Conservation (phyloP, 2,329 filamentous ascomycete species). For the Dryadomyces quercus-mongolicae region DNA sequence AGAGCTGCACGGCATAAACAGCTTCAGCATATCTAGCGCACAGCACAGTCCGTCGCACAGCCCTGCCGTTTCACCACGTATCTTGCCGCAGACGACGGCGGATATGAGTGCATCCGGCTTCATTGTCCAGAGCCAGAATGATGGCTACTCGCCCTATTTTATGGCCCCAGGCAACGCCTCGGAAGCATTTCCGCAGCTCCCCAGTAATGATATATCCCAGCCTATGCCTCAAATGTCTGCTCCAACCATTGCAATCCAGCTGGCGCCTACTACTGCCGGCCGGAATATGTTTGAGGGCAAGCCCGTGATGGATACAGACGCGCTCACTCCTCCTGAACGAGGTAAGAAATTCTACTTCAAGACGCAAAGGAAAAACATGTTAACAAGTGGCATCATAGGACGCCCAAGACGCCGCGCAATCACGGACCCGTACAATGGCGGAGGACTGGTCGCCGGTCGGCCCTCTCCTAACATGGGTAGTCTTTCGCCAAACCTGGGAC, state of each 20-base stretch:
- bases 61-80: conserved; percentile 52
- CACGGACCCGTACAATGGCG: conserved; percentile 47
- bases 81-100: conserved; percentile 43
- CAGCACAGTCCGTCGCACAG: conserved; percentile 66
- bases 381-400: conserved; percentile 21
- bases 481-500: conserved; percentile 36
- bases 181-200: conserved; percentile 42
- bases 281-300: conserved; percentile 55
- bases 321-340: conserved; percentile 69
- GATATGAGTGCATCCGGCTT: conserved; percentile 29
- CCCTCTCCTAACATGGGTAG: conserved; percentile 23
- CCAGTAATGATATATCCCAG: conserved; percentile 49
- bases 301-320: conserved; percentile 57
- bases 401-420: conserved; percentile 41
- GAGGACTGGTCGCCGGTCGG: conserved; percentile 27
- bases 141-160: conserved; percentile 30
- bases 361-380: background rate
- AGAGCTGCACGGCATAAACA: conserved; percentile 64
- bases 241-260: conserved; percentile 91
- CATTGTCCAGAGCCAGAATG: conserved; percentile 27
- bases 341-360: conserved; percentile 32
- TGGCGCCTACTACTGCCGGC: conserved; percentile 54
- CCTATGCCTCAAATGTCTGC: conserved; percentile 64
- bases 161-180: conserved; percentile 24
- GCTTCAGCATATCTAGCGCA: conserved; percentile 68